Conservation (phyloP, 225 moss, liverwort and hornwort species). For the Polytrichum formosum region DNA sequence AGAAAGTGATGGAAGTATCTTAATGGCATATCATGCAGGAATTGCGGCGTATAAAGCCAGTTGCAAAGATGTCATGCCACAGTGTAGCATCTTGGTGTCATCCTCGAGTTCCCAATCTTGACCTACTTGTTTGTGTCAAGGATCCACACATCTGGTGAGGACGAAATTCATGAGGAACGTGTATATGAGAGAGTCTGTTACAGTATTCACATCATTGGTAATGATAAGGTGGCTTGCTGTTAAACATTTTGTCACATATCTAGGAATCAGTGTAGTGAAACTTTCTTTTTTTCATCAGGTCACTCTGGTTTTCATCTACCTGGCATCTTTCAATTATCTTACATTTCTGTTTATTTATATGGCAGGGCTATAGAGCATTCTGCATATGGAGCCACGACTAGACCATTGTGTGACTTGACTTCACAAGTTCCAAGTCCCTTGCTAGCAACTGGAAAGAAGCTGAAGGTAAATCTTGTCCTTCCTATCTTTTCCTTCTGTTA, state of each 20-base stretch:
- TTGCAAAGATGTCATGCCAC: slow-evolving; percentile 84
- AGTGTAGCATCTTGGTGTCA: slow-evolving; percentile 98
- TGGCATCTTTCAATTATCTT: slow-evolving; percentile 5
- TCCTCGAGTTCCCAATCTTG: slow-evolving; percentile 89
- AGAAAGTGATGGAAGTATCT: too few species aligned
- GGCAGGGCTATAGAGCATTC: slow-evolving; percentile 89
- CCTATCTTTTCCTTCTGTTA: not conserved
- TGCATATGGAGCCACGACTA: slow-evolving; percentile 71
- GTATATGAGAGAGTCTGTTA: not conserved
- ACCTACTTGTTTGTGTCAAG: slow-evolving; percentile 88
- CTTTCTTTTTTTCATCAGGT: not conserved
- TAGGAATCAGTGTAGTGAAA: too few species aligned
- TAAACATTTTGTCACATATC: too few species aligned
- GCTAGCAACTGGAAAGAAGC: slow-evolving; percentile 82
- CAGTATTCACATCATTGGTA: too few species aligned
- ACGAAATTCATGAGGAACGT: slow-evolving; percentile 2
- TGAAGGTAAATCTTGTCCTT: slow-evolving; percentile 55
- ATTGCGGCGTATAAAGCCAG: slow-evolving; percentile 87
- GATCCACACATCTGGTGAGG: slow-evolving; percentile 92
- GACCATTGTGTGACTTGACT: slow-evolving; percentile 87
- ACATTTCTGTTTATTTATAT: not conserved
- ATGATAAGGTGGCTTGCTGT: too few species aligned
- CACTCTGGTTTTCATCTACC: not conserved
- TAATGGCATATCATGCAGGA: slow-evolving; percentile 49
- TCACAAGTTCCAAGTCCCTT: slow-evolving; percentile 72